These are phyloP conservation scores for Lipomyces yamadae DNA, from an alignment of 805 yeast species.

Conservation along the genomic window DNA sequence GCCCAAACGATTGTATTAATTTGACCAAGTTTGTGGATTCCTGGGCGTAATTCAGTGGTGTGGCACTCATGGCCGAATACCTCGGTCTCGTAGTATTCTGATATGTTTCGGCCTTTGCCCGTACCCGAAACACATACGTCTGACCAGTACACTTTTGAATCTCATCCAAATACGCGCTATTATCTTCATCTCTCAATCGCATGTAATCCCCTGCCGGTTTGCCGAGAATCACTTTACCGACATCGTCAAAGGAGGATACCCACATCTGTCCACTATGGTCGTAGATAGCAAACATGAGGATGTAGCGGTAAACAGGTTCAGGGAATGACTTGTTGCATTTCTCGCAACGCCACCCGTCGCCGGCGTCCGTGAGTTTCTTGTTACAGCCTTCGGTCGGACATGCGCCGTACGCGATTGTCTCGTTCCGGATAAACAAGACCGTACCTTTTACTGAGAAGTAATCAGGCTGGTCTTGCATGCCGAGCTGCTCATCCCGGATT, in stretches of 20 bases:
- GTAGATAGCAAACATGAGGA: conserved; percentile 72
- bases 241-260: conserved; percentile 85
- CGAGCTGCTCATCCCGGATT: conserved; percentile 70
- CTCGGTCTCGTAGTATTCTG: conserved; percentile 78
- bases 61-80: conserved; percentile 62
- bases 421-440: conserved; percentile 70
- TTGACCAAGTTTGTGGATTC: conserved; percentile 41
- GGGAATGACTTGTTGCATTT: conserved; percentile 75
- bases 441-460: conserved; percentile 77
- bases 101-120: conserved; percentile 83
- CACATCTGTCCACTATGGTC: conserved; percentile 85
- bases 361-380: conserved; percentile 79
- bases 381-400: conserved; percentile 78
- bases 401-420: conserved; percentile 86
- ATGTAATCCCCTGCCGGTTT: conserved; percentile 66
- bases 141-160: conserved; percentile 62
- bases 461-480: conserved; percentile 77
- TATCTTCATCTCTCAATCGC: conserved; percentile 40
- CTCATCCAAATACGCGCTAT: conserved; percentile 48
- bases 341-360: conserved; percentile 87
- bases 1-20: conserved; percentile 29
- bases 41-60: conserved; percentile 43
- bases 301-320: conserved; percentile 78
- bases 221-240: conserved; percentile 71
- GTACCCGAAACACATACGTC: conserved; percentile 74